phyloP scores from a whole-genome alignment of 192 early-diverging fungal species.

The Spizellomyces punctatus region DNA sequence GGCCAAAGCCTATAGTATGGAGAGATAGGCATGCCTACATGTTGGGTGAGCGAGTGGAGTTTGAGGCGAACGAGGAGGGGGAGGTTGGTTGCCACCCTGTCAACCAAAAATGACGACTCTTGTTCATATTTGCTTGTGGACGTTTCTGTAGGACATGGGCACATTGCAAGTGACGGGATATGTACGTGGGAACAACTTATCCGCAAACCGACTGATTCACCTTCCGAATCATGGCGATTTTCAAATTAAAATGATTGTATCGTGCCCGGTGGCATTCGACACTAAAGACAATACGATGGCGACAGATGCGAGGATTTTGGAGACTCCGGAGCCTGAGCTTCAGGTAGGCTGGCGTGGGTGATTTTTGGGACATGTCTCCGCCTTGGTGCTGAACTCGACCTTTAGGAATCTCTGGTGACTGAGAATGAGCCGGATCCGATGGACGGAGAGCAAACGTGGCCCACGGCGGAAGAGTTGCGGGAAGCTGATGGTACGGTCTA shows the following conservation, averaged over 20 bases:
- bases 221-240: constrained; percentile 93
- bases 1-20: constrained; percentile 81
- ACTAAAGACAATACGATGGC: background rate
- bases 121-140: background rate
- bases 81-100: too few species aligned
- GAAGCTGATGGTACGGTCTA: constrained; percentile 58
- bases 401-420: constrained; percentile 76
- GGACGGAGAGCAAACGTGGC: constrained; percentile 98
- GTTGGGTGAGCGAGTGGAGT: constrained; percentile 76
- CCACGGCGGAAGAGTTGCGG: constrained; percentile 91
- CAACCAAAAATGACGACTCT: too few species aligned
- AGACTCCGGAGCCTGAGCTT: constrained; percentile 64
- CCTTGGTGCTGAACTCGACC: constrained; percentile 15
- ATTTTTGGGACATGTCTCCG: background rate
- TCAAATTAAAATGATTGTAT: constrained; percentile 70
- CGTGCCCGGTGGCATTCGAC: background rate
- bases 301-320: constrained; percentile 53
- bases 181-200: constrained; percentile 80
- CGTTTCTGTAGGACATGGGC: constrained; percentile 28
- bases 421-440: constrained; percentile 88
- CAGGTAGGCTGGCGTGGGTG: constrained; percentile 23
- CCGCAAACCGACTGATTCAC: constrained; percentile 90
- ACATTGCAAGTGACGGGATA: constrained; percentile 83
- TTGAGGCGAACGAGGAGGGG: constrained; percentile 48
- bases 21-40: constrained; percentile 87